These are phyloP conservation scores for Talaromyces pinophilus DNA, from an alignment of 2,329 filamentous ascomycete species.

Conservation along the genomic window DNA sequence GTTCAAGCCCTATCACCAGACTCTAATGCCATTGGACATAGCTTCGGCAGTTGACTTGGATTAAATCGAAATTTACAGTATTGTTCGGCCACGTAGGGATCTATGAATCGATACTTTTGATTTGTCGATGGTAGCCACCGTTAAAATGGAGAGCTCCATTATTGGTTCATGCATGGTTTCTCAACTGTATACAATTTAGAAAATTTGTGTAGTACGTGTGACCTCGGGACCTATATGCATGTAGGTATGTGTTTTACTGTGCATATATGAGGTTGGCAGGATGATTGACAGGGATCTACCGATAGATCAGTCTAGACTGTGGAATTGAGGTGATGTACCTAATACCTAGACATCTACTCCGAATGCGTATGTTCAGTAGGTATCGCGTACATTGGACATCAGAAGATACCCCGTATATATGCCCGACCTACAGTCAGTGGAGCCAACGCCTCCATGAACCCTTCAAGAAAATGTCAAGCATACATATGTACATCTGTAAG, in stretches of 20 bases:
- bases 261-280: background rate
- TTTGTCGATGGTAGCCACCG: background rate
- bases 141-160: too few relatives aligned
- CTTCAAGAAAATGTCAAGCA: background rate
- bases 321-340: background rate
- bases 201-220: background rate
- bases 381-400: background rate
- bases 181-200: background rate
- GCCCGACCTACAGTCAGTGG: background rate
- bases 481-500: background rate
- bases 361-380: background rate
- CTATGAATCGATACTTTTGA: background rate
- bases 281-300: slow-evolving; percentile 1
- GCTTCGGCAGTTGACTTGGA: background rate
- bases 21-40: background rate
- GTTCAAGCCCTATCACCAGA: background rate
- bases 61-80: background rate
- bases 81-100: background rate
- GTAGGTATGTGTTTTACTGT: background rate
- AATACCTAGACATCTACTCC: background rate
- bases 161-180: background rate
- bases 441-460: background rate
- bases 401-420: background rate
- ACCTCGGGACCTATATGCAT: background rate
- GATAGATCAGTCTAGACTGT: background rate